Evolutionary conservation across 306 rosid genomes (phyloP), one percentile per base, ranked within the genome.

Genomic region (Luffa acutangula): DNA sequence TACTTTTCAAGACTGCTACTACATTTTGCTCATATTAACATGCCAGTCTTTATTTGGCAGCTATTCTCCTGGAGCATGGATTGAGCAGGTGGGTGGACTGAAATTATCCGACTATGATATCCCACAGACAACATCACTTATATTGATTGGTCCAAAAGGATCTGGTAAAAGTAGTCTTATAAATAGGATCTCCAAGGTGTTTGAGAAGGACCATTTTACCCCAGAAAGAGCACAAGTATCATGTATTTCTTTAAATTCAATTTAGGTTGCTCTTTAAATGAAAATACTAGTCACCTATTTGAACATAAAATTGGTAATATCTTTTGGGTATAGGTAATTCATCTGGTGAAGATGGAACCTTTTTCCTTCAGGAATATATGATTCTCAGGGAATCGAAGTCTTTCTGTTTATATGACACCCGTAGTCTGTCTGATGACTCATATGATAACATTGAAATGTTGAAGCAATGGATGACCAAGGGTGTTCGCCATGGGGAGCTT

Each of bases 101-200:
- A 83, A 88, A 62, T 37, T 78, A 81, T 80, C 81, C 60, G 89
- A 92, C 81, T 89, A 91, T 81, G 97, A 86, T 89, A 84, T 91
- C 21, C 97, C 98, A n/a, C 83, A 75, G 83, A 88, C 91, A 64
- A 89, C 90, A 10, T 79, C 92, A 45, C 90, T 94, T 58, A 20
- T 92, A 72, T 86, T 94, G 87, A 81, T 92, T 62, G 98, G 98
- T 86, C 98, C 91, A 21, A 91, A 81, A 54, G 89, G 91, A 81
- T 90, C 98, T 8, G 98, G 97, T 73, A 94, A 92, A 84, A 92
- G 96, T 89, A 86, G 97, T 82, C 95, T 94, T 82, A 78, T 94
- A 71, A 94, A 94, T 78, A 87, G 88, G 86, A 94, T 94, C 70
- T 89, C 95, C 52, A 85, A 74, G 86, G 88, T 87, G 82, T 77